Percentiles rank a stretch among this genome's conserved stretches.
phyloP scores from a whole-genome alignment of 257 asterid species.

The Solanum bukasovii region DNA sequence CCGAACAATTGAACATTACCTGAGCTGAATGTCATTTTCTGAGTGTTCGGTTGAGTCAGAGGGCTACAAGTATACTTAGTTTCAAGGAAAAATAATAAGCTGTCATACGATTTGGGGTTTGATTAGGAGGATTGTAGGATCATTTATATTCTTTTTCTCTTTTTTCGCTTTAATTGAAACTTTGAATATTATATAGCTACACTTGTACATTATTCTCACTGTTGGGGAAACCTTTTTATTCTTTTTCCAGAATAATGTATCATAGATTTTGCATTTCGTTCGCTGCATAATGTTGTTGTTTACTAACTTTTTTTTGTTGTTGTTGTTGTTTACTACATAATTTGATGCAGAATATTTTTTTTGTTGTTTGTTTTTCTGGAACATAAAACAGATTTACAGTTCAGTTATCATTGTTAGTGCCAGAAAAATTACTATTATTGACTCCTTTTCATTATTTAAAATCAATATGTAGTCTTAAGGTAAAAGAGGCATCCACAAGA shows the following conservation, averaged over 20 bases:
- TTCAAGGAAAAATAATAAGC: neutral
- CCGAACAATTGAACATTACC: neutral
- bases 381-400: neutral
- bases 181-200: neutral
- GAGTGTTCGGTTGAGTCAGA: neutral
- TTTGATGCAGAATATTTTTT: neutral
- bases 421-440: neutral
- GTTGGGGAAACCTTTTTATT: neutral
- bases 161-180: neutral
- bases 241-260: neutral
- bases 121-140: neutral
- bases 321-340: neutral
- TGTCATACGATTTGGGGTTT: neutral
- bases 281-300: neutral
- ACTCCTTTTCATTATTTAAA: neutral
- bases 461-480: neutral
- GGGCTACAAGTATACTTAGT: neutral
- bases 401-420: neutral
- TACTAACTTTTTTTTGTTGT: too few species aligned
- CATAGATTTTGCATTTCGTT: neutral
- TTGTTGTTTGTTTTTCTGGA: neutral
- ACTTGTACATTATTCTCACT: neutral
- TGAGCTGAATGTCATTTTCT: neutral
- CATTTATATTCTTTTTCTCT: neutral
- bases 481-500: neutral